A percentile compares a stretch with the other conserved stretches of the same genome.
phyloP scores from a whole-genome alignment of 805 yeast species.

The Monosporozyma solicola region DNA sequence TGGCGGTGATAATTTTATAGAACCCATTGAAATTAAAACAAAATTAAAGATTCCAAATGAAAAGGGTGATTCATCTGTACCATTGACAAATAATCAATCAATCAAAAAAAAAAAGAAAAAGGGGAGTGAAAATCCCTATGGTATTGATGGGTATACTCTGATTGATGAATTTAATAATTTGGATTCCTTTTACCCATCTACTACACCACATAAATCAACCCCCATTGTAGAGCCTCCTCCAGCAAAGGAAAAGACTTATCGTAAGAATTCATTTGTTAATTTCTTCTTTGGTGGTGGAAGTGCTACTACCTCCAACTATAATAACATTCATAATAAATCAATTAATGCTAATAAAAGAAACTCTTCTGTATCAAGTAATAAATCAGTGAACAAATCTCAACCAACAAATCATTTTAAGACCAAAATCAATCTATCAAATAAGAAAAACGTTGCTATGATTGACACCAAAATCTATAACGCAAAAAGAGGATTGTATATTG shows the following conservation, averaged over 20 bases:
- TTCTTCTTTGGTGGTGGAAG: not conserved
- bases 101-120: constrained; percentile 11
- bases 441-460: constrained; percentile 8
- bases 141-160: constrained; percentile 21
- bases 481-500: constrained; percentile 45
- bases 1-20: constrained; percentile 13
- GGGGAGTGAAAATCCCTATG: constrained; percentile 24
- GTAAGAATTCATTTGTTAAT: constrained; percentile 1
- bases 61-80: constrained; percentile 8
- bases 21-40: constrained; percentile 23
- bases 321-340: not conserved
- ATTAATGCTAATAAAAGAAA: not conserved
- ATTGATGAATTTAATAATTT: constrained; percentile 7
- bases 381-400: not conserved
- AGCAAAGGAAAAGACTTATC: not conserved
- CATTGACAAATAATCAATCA: not conserved
- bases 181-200: not conserved
- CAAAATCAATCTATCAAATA: not conserved
- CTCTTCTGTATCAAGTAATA: not conserved
- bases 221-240: not conserved
- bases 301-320: not conserved
- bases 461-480: constrained; percentile 19
- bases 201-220: not conserved
- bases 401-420: not conserved
- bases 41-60: constrained; percentile 19